phyloP scores from a whole-genome alignment of 2,329 filamentous ascomycete genomes.

The Pseudogymnoascus pannorum region DNA sequence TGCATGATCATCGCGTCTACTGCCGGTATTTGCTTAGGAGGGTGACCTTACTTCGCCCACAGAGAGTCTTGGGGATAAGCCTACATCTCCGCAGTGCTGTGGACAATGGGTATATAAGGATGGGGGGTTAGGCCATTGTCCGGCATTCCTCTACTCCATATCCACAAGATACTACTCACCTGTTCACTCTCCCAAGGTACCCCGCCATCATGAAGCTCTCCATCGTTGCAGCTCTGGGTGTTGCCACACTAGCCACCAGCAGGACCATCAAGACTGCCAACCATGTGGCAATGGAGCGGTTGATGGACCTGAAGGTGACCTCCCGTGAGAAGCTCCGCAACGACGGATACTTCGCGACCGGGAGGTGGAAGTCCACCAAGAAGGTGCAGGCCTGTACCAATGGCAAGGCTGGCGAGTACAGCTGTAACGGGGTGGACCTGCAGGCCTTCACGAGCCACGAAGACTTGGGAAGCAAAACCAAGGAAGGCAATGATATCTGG shows the following conservation, averaged over 20 bases:
- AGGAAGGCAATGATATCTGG: conserved; percentile 20
- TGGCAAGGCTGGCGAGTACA: conserved; percentile 5
- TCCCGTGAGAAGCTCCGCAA: not conserved
- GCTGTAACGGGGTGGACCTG: conserved; percentile 37
- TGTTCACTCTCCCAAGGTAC: not conserved
- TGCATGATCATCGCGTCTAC: not conserved
- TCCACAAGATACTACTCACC: not conserved
- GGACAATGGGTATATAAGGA: conserved; percentile 2
- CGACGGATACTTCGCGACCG: not conserved
- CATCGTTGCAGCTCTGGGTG: not conserved
- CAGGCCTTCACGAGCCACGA: conserved; percentile 49
- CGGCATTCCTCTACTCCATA: not conserved
- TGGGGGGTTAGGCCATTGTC: not conserved
- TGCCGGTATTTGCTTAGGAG: not conserved
- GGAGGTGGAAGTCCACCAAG: not conserved
- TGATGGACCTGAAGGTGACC: conserved; percentile 2
- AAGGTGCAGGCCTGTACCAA: not conserved
- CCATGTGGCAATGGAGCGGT: not conserved
- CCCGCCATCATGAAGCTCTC: conserved; percentile 1
- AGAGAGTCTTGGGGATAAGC: not conserved
- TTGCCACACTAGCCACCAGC: not conserved
- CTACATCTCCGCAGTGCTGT: not conserved
- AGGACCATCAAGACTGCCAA: conserved; percentile 2
- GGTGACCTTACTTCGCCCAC: not conserved
- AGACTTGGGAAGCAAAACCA: conserved; percentile 41